Base-by-base conservation (phyloP, 2,329 filamentous ascomycete genomes). In the Apiospora marii region DNA sequence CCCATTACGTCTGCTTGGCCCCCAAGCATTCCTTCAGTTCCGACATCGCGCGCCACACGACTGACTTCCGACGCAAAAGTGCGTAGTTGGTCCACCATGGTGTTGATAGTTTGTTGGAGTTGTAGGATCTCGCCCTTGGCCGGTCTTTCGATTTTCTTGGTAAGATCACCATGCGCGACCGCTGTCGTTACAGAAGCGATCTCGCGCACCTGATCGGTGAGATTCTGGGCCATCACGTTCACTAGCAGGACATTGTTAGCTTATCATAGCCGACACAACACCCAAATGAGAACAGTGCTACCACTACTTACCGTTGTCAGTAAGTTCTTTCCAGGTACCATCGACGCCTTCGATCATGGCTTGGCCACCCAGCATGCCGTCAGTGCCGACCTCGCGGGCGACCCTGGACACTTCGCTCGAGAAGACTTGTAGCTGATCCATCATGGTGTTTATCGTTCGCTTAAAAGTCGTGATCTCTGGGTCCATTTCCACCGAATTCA, bases 381-480 rank as follows among this genome's bases (percentile, higher is more conserved):
- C 95, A 16, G 96, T 98, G 77, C 96, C 96, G 86, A 98, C 96
- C 83, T 98, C 96, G 82, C 94, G 93, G 70, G 96, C 96, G 77
- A 98, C 92, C 77, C 94, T 93, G 46, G 96, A 98, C 79, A 98
- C 96, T 85, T 98, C 95, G 83, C 94, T 97, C 76, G 96, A 96
- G 83, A 98, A 98, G 73, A 97, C 94, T 81, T 98, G 95, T 73
- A 98, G 88, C 83, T 98, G 96, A 81, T 98, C 96, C 91, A 98
- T 97, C 96, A 98, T 98, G 77, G 94, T 97, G 82, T 98, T 98
- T 85, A 98, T 98, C 74, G 96, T 98, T 79, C 94, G 92, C 85
- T 98, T 98, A 87, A 98, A 98, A 13, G 94, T 95, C 41, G 95
- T 96, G 80, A 98, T 98, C 87, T 98, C 96, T 41, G 95, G 95